Conservation (phyloP, 129 eudicot genomes). For the Helianthus tuberosus region DNA sequence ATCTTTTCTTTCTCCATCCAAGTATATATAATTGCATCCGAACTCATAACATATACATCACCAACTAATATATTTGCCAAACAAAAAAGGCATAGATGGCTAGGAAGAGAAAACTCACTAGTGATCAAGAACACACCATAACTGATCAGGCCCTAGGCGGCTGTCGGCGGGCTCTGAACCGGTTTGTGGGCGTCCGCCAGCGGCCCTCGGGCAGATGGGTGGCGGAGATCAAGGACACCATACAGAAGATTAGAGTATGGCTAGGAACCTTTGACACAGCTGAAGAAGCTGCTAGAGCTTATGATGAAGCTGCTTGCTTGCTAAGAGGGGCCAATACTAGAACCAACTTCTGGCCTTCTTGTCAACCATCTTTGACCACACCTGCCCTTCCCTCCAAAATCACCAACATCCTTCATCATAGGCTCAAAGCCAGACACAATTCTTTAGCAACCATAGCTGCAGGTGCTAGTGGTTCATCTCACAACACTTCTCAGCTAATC, state of each 20-base stretch:
- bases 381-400: slow-evolving; percentile 83
- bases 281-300: slow-evolving; percentile 89
- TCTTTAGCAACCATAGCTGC: slow-evolving; percentile 40
- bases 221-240: slow-evolving; percentile 87
- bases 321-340: slow-evolving; percentile 82
- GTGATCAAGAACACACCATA: slow-evolving; percentile 34
- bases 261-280: slow-evolving; percentile 84
- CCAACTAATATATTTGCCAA: slow-evolving; percentile 21
- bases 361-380: slow-evolving; percentile 48
- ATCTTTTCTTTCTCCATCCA: slow-evolving; percentile 24
- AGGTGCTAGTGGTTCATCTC: slow-evolving; percentile 30
- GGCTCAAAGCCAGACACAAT: slow-evolving; percentile 72
- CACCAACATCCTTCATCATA: slow-evolving; percentile 63
- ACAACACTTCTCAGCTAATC: slow-evolving; percentile 19
- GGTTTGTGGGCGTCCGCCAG: slow-evolving; percentile 80
- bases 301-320: slow-evolving; percentile 87
- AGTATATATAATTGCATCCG: slow-evolving; percentile 29
- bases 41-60: slow-evolving; percentile 14
- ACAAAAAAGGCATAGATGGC: slow-evolving; percentile 38
- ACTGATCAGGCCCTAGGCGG: slow-evolving; percentile 52
- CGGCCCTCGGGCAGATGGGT: slow-evolving; percentile 91
- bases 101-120: slow-evolving; percentile 61
- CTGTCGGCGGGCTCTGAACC: slow-evolving; percentile 53
- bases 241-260: slow-evolving; percentile 88
- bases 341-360: slow-evolving; percentile 77